These are phyloP conservation scores for Fusarium sp. DNA, from an alignment of 2,329 filamentous ascomycete species.

Conservation along the genomic window DNA sequence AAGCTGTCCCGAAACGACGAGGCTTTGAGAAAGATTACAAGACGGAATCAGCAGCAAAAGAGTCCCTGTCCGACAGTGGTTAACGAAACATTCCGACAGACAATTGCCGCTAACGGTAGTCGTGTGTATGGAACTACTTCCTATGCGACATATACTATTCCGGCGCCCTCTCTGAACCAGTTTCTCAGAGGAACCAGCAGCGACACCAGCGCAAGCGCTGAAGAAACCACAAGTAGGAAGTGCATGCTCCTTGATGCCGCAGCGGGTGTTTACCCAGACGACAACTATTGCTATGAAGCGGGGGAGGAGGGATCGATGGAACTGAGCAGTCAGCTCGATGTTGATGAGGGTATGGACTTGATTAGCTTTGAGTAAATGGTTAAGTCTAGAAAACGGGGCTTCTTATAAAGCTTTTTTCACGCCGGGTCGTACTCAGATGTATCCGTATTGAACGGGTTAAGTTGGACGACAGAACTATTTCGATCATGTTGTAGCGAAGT, in stretches of 20 bases:
- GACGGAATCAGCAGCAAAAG: not conserved
- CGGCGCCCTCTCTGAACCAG: not conserved
- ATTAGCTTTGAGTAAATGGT: conserved; percentile 26
- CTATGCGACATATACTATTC: conserved; percentile 2
- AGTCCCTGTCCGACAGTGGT: conserved; percentile 1
- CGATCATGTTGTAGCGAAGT: not conserved
- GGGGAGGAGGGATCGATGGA: not conserved
- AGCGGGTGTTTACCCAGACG: conserved; percentile 1
- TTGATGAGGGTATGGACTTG: conserved; percentile 17
- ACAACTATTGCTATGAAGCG: not conserved
- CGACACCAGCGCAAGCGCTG: not conserved
- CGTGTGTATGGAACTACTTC: not conserved
- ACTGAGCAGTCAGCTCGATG: not conserved
- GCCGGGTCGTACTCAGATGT: not conserved
- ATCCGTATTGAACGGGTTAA: not conserved
- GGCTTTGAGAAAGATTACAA: not conserved
- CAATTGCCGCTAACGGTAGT: not conserved
- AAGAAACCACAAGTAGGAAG: conserved; percentile 18
- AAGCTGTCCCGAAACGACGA: conserved; percentile 35
- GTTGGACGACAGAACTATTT: not conserved
- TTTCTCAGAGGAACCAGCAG: not conserved
- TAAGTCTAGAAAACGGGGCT: not conserved
- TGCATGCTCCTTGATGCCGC: conserved; percentile 9
- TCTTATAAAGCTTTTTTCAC: not conserved
- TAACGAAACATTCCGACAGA: conserved; percentile 6